Base-by-base conservation (phyloP, 306 rosid genomes). In the Gastrolobium villosum region DNA sequence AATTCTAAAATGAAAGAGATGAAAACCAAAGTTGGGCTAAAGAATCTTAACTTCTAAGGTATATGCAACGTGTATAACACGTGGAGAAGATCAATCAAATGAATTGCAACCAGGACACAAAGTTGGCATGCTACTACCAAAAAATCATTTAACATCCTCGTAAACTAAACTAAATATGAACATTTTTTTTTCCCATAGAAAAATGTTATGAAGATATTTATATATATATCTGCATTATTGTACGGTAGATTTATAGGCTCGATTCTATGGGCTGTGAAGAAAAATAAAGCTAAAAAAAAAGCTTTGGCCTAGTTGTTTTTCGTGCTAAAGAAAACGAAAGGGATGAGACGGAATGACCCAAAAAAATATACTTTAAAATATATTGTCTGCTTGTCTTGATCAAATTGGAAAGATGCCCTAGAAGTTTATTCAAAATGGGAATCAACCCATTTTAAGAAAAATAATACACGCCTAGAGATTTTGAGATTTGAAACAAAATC, bases 401-500 rank as follows among this genome's bases (percentile, higher is more conserved):
- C 55, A 64, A 63, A 36, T 4, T 3, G 84, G 87, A 76, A 80
- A 80, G 62, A 80, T 80, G 79, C 76, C 59, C 34, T 3, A 1
- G 1, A 56, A 75, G 81, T 74, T 62, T 3, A 68, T 44, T 73
- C 30, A 46, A 14, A 57, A 10, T 61, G 70, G 59, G 67, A 76
- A 76, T 72, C 48, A 13, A 7, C 67, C 62, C 72, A 80, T 65
- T 76, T 80, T 36, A n/a, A 80, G 82, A 36, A 84, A 80, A 70
- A 41, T 28, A 54, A 65, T 78, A 39, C 61, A 54, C 14, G 53
- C 40, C 40, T 11, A 48, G 5, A 64, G 76, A 80, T 80, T 62
- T 74, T 75, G 10, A 49, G 79, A 75, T 75, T 80, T 75, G 74
- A 4, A 74, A 54, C 78, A 41, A 62, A 84, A 84, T 79, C 74